A percentile compares a stretch with the other conserved stretches of the same genome.
Conservation (phyloP, 2,329 filamentous ascomycete genomes). For the Metarhizium album region DNA sequence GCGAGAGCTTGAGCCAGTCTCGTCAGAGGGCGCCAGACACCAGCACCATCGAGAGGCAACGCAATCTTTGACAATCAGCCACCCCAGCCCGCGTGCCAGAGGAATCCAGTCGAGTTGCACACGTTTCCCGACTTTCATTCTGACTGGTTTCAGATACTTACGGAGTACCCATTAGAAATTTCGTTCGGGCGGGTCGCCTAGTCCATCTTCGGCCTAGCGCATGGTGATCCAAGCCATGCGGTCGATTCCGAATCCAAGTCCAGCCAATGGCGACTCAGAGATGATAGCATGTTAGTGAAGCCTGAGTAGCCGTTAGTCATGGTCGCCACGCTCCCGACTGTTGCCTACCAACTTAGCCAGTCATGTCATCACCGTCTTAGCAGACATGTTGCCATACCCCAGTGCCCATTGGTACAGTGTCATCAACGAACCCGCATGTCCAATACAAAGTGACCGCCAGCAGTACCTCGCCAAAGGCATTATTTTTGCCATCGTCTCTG, state of each 20-base stretch:
- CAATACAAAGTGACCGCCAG: too few species aligned
- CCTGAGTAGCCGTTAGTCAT: not conserved
- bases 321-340: not conserved
- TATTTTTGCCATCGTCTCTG: too few species aligned
- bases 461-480: too few species aligned
- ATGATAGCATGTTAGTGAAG: not conserved
- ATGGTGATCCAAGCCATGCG: not conserved
- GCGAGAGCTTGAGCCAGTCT: conserved; percentile 3
- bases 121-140: too few species aligned
- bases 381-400: not conserved
- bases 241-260: not conserved
- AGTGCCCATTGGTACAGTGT: too few species aligned
- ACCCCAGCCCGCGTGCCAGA: too few species aligned
- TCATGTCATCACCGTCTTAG: not conserved
- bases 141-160: not conserved
- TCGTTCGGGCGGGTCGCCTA: not conserved
- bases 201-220: not conserved
- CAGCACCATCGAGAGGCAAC: not conserved
- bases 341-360: not conserved
- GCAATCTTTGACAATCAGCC: too few species aligned
- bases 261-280: not conserved
- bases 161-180: not conserved
- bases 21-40: not conserved
- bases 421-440: too few species aligned
- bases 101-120: not conserved